Percentiles rank a stretch among this genome's conserved stretches.
phyloP scores from a whole-genome alignment of 345 rosid species.

The Passiflora organensis region DNA sequence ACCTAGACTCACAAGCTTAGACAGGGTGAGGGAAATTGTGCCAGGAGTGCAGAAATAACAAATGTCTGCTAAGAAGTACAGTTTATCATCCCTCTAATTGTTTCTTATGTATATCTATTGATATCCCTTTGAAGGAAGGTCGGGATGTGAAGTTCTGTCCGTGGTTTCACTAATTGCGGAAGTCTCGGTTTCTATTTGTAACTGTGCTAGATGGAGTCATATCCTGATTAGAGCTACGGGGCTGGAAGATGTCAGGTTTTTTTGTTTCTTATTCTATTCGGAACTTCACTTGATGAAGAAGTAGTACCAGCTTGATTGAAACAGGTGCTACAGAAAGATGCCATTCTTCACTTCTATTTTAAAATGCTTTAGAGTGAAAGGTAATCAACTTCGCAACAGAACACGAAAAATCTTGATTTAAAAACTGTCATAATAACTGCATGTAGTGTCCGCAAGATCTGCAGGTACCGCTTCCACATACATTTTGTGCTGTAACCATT shows the following conservation, averaged over 20 bases:
- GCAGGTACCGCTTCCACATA: too few species aligned
- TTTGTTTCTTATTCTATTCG: too few species aligned
- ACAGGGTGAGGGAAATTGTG: too few species aligned
- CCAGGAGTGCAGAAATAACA: constrained; percentile 11
- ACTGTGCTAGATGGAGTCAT: constrained; percentile 11
- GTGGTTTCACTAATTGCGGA: constrained; percentile 44
- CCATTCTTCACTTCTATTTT: too few species aligned
- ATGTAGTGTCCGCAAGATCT: too few species aligned
- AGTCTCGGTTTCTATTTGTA: constrained; percentile 35
- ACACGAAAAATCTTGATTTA: too few species aligned
- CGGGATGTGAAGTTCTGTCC: constrained; percentile 21
- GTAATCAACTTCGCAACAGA: too few species aligned
- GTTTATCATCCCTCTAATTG: constrained; percentile 17
- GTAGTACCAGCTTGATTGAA: background rate
- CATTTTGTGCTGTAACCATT: too few species aligned
- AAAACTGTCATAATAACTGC: too few species aligned
- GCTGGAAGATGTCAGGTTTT: background rate
- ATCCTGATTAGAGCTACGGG: constrained; percentile 5
- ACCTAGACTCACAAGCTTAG: constrained; percentile 4
- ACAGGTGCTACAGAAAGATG: background rate
- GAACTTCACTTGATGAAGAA: background rate
- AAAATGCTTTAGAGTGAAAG: too few species aligned
- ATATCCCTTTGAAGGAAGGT: constrained; percentile 21
- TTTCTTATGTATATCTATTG: too few species aligned
- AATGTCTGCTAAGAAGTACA: constrained; percentile 1